A percentile compares a stretch with the other conserved stretches of the same genome.
phyloP scores from a whole-genome alignment of 495 filamentous ascomycete genomes.

The Neurospora sp. region DNA sequence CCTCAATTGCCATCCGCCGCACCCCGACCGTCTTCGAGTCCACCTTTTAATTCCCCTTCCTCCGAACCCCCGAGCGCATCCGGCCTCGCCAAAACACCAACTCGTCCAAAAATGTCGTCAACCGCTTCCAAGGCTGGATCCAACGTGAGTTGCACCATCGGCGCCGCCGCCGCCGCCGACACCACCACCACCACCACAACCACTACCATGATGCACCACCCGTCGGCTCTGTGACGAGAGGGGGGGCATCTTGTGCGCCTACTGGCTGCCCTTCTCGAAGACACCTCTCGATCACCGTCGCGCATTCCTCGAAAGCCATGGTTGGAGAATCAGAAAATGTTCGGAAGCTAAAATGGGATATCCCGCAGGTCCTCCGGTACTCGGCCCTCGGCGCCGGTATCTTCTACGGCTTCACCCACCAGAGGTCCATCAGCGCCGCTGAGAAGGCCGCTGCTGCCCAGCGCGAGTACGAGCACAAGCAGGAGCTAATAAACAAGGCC shows the following conservation, averaged over 20 bases:
- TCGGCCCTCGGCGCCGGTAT: constrained; percentile 78
- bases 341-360: not conserved
- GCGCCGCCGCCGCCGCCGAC: constrained; percentile 1
- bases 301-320: constrained; percentile 3
- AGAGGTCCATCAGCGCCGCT: constrained; percentile 57
- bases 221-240: not conserved
- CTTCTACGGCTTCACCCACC: constrained; percentile 88
- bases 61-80: constrained; percentile 1
- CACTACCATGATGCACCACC: not conserved
- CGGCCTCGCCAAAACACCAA: constrained; percentile 1
- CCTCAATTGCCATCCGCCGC: constrained; percentile 12
- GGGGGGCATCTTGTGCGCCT: not conserved
- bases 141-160: constrained; percentile 42
- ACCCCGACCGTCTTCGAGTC: not conserved
- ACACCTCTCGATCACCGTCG: not conserved
- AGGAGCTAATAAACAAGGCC: constrained; percentile 76
- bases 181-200: not conserved
- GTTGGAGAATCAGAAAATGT: not conserved
- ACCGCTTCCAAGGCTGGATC: constrained; percentile 42
- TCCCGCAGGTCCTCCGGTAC: constrained; percentile 80
- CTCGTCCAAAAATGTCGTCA: constrained; percentile 30
- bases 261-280: not conserved
- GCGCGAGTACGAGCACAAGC: constrained; percentile 77
- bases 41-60: constrained; percentile 5
- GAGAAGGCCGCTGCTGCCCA: constrained; percentile 57